Evolutionary conservation across 257 asterid species (phyloP).

Genomic region (Verbascum thapsus): DNA sequence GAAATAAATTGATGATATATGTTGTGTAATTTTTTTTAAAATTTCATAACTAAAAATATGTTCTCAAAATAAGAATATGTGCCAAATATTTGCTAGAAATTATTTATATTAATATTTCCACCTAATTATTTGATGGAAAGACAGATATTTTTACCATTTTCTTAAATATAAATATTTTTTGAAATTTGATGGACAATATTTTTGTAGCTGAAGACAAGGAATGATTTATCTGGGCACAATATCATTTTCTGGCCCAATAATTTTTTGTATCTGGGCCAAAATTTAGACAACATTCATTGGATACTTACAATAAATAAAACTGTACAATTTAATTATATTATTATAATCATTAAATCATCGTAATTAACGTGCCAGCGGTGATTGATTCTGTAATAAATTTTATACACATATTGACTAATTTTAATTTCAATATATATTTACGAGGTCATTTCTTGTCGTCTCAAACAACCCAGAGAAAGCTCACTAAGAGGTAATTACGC

Average conservation of each 20-base stretch:
- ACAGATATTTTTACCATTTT: too few relatives aligned
- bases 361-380: conserved; percentile 22
- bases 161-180: too few relatives aligned
- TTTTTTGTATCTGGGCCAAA: conserved; percentile 17
- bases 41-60: too few relatives aligned
- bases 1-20: too few relatives aligned
- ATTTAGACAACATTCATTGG: conserved; percentile 29
- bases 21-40: too few relatives aligned
- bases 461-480: conserved; percentile 17
- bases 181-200: not conserved
- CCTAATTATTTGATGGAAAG: too few relatives aligned
- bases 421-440: not conserved
- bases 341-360: conserved; percentile 8
- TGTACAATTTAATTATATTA: not conserved
- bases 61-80: too few relatives aligned
- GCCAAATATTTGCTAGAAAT: too few relatives aligned
- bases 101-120: too few relatives aligned
- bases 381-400: too few relatives aligned
- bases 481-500: conserved; percentile 30
- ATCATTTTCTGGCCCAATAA: too few relatives aligned
- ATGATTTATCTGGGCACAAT: too few relatives aligned
- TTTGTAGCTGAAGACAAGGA: not conserved
- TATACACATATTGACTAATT: not conserved
- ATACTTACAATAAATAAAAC: not conserved
- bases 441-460: conserved; percentile 27